Evolutionary conservation across 192 early-diverging fungal species (phyloP), one percentile per base, ranked within the genome.

Genomic region (Funneliformis geosporum): DNA sequence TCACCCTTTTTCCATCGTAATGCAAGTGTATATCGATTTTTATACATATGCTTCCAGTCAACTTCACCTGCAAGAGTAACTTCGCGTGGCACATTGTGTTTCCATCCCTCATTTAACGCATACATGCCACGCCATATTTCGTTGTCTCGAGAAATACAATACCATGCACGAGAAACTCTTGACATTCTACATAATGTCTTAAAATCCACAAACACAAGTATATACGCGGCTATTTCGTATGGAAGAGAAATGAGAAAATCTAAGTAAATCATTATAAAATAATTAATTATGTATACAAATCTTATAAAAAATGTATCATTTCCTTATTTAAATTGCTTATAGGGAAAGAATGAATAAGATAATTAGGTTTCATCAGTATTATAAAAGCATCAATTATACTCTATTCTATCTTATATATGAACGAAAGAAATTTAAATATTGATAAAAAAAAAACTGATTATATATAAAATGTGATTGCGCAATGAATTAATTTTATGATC

Each of bases 31-130:
- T 82, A 73, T 12, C 95, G 89, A 80, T 93, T 88, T 70, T 87
- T 82, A 80, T 92, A 98, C 40, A 95, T 82, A 59, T 89, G 83
- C 43, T 89, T 90, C 94, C 95, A 96, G 75, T 94, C 88, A 9
- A 76, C 60, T 39, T 80, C 75, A 27, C 78, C 72, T 68, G 40
- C 28, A 39, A 62, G 33, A 4, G 69, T 18, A 25, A 40, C 40
- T 28, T 69, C 40, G 14, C 38, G 47, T 16, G 84, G 79, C 77
- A 85, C 60, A 81, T 73, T 33, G 71, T 86, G 68, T 80, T 83
- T 82, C 90, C 90, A 92, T 60, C 84, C 84, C n/a, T 84, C 76
- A 38, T 88, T 87, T 80, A 85, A 78, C 27, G 88, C 62, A 73
- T 85, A 94, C 68, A 92, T 84, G 55, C 83, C 82, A 66, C 90